Percentiles rank a stretch among this genome's conserved stretches.
Evolutionary conservation across 1,284 basidiomycete species (phyloP).

Genomic region (Wallemia ichthyophaga): DNA sequence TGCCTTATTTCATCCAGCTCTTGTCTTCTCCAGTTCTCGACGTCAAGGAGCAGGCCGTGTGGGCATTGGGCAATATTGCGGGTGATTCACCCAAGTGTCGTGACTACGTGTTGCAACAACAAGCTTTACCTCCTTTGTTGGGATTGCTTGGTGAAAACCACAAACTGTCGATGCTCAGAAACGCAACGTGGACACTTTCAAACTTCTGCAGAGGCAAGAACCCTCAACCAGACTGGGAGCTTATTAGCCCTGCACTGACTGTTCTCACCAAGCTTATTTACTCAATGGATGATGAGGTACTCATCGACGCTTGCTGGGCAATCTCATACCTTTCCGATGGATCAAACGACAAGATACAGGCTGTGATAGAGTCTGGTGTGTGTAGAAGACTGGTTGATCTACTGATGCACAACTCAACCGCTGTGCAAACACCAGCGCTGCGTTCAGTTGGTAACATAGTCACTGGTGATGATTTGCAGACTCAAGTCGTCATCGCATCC

Average conservation of each 20-base stretch:
- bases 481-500: conserved; percentile 89
- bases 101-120: conserved; percentile 34
- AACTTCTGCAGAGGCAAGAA: conserved; percentile 94
- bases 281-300: conserved; percentile 91
- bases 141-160: conserved; percentile 28
- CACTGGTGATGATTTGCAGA: conserved; percentile 93
- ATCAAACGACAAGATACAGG: conserved; percentile 98
- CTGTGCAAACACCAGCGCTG: conserved; percentile 92
- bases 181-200: conserved; percentile 91
- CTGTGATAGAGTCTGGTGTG: conserved; percentile 93
- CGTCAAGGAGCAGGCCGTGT: conserved; percentile 85
- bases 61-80: conserved; percentile 87
- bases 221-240: conserved; percentile 80
- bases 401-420: conserved; percentile 85
- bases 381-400: conserved; percentile 91
- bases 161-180: conserved; percentile 87
- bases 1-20: conserved; percentile 90
- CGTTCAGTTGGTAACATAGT: conserved; percentile 97
- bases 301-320: conserved; percentile 99
- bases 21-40: conserved; percentile 46
- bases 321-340: conserved; percentile 98
- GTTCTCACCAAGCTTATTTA: conserved; percentile 96
- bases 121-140: conserved; percentile 23
- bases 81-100: conserved; percentile 81
- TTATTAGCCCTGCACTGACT: conserved; percentile 81